Evolutionary conservation across 2,329 filamentous ascomycete species (phyloP).

Genomic region (Hypocreales sp.): DNA sequence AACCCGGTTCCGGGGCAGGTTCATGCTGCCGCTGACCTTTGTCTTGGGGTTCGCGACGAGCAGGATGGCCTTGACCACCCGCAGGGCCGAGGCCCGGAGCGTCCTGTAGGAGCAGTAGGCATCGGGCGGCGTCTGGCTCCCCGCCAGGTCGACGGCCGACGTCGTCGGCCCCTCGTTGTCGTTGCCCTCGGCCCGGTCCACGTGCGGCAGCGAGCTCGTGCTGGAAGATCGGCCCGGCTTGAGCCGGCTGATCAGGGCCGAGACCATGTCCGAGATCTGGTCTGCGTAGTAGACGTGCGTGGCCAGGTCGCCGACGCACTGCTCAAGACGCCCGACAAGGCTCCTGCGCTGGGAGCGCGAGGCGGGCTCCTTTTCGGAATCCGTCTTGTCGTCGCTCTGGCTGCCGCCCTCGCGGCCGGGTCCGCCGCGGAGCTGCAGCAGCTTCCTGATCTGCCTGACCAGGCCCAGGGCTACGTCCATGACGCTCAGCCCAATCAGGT

Average conservation of each 20-base stretch:
- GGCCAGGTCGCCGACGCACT: constrained; percentile 78
- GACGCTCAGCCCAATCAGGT: constrained; percentile 86
- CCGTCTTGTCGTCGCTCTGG: constrained; percentile 17
- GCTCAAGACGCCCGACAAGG: constrained; percentile 56
- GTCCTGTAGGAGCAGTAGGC: constrained; percentile 36
- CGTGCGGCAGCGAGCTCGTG: constrained; percentile 24
- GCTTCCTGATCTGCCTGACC: constrained; percentile 64
- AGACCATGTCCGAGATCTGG: constrained; percentile 89
- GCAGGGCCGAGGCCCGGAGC: constrained; percentile 51
- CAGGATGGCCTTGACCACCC: constrained; percentile 69
- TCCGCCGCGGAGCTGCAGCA: constrained; percentile 49
- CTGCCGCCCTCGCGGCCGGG: constrained; percentile 13
- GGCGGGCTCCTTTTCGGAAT: constrained; percentile 15
- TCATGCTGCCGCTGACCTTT: constrained; percentile 40
- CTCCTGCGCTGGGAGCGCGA: constrained; percentile 36
- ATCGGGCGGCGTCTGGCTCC: constrained; percentile 30
- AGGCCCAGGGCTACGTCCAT: constrained; percentile 87
- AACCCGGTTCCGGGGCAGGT: constrained; percentile 58
- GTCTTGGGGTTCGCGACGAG: constrained; percentile 60
- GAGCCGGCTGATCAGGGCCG: constrained; percentile 61
- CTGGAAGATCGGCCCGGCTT: constrained; percentile 43
- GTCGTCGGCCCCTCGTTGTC: constrained; percentile 16
- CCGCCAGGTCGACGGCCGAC: constrained; percentile 22
- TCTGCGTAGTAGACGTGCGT: constrained; percentile 96
- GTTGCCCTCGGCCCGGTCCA: constrained; percentile 27